Conservation (phyloP, 768 basidiomycete species). For the Nidula microcarpa region DNA sequence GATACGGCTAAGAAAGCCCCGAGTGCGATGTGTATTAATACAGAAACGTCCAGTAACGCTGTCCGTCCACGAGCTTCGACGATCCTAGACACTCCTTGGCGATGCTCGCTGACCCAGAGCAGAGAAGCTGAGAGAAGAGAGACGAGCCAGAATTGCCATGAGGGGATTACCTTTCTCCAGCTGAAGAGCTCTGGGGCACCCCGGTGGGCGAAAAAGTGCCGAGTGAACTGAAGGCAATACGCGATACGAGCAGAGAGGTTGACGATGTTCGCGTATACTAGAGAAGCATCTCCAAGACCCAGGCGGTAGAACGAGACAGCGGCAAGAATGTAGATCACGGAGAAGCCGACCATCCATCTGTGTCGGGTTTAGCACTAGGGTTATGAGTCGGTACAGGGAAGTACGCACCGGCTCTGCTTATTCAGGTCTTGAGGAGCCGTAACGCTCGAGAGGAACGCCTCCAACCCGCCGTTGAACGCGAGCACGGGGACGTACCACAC, state of each 20-base stretch:
- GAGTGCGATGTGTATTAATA: constrained; percentile 28
- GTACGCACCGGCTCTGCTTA: constrained; percentile 57
- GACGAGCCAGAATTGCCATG: constrained; percentile 12
- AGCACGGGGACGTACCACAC: constrained; percentile 87
- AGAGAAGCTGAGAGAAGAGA: constrained; percentile 19
- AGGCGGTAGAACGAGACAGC: constrained; percentile 44
- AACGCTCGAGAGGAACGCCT: constrained; percentile 85
- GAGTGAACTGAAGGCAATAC: constrained; percentile 53
- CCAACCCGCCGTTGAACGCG: constrained; percentile 86
- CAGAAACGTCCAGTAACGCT: constrained; percentile 17
- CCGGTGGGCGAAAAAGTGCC: constrained; percentile 38
- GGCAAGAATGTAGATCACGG: constrained; percentile 58
- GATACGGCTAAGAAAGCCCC: constrained; percentile 22
- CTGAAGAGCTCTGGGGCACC: constrained; percentile 11
- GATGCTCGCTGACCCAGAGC: constrained; percentile 20
- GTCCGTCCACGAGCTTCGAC: constrained; percentile 15
- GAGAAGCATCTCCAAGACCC: constrained; percentile 58
- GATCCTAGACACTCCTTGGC: constrained; percentile 13
- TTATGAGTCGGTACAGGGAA: background rate
- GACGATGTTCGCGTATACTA: constrained; percentile 75
- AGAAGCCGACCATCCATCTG: constrained; percentile 80
- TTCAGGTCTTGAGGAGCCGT: constrained; percentile 66
- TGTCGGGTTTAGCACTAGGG: constrained; percentile 3
- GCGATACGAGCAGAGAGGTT: constrained; percentile 61
- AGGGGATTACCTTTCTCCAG: constrained; percentile 22